phyloP scores from a whole-genome alignment of 371 early-diverging fungal species.

The Mortierella sp. region DNA sequence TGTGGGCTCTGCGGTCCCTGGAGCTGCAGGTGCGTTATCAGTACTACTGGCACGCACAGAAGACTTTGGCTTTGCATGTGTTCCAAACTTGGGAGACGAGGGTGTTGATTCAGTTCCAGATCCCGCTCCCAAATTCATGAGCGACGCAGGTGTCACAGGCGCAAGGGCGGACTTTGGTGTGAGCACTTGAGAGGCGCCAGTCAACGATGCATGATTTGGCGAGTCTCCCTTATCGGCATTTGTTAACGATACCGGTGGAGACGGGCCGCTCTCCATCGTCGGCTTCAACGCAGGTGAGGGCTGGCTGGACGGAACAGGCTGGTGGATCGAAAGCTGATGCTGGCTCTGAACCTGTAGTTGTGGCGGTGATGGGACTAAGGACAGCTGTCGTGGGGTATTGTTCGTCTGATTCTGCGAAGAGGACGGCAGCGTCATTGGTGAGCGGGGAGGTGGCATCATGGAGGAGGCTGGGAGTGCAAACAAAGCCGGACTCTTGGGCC shows the following conservation, averaged over 20 bases:
- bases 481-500: constrained; percentile 41
- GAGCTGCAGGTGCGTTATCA: neutral
- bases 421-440: constrained; percentile 53
- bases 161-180: constrained; percentile 58
- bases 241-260: constrained; percentile 2
- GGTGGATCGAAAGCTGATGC: constrained; percentile 46
- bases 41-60: neutral
- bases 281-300: constrained; percentile 28
- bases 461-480: constrained; percentile 51
- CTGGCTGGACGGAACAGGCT: constrained; percentile 23
- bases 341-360: constrained; percentile 33
- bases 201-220: neutral
- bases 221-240: constrained; percentile 5
- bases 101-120: constrained; percentile 42
- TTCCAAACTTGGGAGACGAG: constrained; percentile 51
- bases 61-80: constrained; percentile 26
- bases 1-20: neutral
- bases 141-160: constrained; percentile 76
- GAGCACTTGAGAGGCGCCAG: neutral
- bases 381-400: constrained; percentile 39
- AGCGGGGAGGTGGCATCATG: constrained; percentile 55
- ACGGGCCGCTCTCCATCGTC: neutral
- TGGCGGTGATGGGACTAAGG: constrained; percentile 21
- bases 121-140: constrained; percentile 72
- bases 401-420: constrained; percentile 16